Conservation (phyloP, 2,329 filamentous ascomycete genomes). For the Penicillium sp. region DNA sequence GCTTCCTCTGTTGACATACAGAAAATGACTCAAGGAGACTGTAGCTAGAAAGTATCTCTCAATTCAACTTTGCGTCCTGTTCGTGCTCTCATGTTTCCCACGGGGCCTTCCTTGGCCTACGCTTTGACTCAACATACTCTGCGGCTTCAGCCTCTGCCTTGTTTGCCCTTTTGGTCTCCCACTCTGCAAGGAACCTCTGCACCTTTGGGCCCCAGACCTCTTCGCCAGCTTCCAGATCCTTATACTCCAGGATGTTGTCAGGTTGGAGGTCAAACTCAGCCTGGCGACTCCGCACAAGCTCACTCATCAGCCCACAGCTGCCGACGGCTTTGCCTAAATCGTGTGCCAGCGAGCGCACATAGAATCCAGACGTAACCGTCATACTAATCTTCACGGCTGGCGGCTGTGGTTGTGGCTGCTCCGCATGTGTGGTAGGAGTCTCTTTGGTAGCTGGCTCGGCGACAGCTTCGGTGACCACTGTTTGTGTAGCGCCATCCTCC, state of each 20-base stretch:
- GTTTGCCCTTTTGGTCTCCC: slow-evolving; percentile 42
- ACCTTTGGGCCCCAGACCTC: slow-evolving; percentile 77
- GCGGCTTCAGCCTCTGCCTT: slow-evolving; percentile 11
- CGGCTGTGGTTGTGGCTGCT: slow-evolving; percentile 35
- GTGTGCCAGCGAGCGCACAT: slow-evolving; percentile 88
- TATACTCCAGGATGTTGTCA: slow-evolving; percentile 69
- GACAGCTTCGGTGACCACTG: slow-evolving; percentile 7
- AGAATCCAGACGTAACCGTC: slow-evolving; percentile 93
- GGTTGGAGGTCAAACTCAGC: slow-evolving; percentile 69
- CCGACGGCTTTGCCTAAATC: slow-evolving; percentile 79
- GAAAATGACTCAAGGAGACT: too few relatives aligned
- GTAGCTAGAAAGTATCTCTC: too few relatives aligned
- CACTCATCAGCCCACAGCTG: slow-evolving; percentile 80
- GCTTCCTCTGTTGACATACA: too few relatives aligned
- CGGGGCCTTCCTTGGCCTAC: too few relatives aligned
- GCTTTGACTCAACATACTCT: too few relatives aligned
- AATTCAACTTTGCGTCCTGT: too few relatives aligned
- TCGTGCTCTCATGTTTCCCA: too few relatives aligned
- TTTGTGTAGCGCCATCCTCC: slow-evolving; percentile 23
- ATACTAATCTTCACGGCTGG: slow-evolving; percentile 79
- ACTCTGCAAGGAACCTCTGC: slow-evolving; percentile 51
- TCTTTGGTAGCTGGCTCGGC: slow-evolving; percentile 12
- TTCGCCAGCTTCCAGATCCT: slow-evolving; percentile 70
- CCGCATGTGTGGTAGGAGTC: slow-evolving; percentile 10
- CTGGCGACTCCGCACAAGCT: slow-evolving; percentile 74